Base-by-base conservation (phyloP, 192 early-diverging fungal genomes). In the Jimgerdemannia flammicorona region DNA sequence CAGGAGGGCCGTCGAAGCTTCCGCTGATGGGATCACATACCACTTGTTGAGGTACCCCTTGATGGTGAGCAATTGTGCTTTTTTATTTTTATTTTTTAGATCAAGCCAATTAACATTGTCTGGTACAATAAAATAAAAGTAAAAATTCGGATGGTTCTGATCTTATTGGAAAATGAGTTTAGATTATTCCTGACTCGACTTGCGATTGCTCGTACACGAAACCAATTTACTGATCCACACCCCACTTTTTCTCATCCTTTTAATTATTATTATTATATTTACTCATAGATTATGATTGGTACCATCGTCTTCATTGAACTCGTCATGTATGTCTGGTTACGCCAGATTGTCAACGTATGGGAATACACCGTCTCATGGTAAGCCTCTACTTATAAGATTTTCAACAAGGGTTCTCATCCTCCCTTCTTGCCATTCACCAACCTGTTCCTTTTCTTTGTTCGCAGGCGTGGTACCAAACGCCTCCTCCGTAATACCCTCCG, bases 301-400 rank as follows among this genome's bases (percentile, higher is more conserved):
- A 44, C 80, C 19, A 85, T 90, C 68, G 86, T 94, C 17, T 64
- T 81, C 64, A 65, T 92, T 10, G 93, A 94, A 76, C 75, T 92
- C 41, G 77, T 82, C 29, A 74, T 89, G 9, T 90, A 93, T 67
- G 64, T 90, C 41, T 75, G 79, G 14, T 74, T 93, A 54, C 85
- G 91, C 20, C 83, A 88, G 74, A 78, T 88, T 68, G 90, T 93
- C 17, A 81, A 84, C 70, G 7, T 88, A 11, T 94, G 90, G 85
- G 93, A 94, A 74, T 85, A 83, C 78, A 71, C 86, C 44, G 75
- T 90, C 66, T 83, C 83, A 69, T 92, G 90, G 88, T 83, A 85
- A 76, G n/a, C 77, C 69, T 49, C 11, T 65, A 6, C 59, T 69
- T 9, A 39, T 0, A 54, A 49, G 44, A 43, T 39, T 11, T 70